These are phyloP conservation scores for Brettanomyces anomalus DNA, from an alignment of 805 yeast genomes.

Conservation along the genomic window DNA sequence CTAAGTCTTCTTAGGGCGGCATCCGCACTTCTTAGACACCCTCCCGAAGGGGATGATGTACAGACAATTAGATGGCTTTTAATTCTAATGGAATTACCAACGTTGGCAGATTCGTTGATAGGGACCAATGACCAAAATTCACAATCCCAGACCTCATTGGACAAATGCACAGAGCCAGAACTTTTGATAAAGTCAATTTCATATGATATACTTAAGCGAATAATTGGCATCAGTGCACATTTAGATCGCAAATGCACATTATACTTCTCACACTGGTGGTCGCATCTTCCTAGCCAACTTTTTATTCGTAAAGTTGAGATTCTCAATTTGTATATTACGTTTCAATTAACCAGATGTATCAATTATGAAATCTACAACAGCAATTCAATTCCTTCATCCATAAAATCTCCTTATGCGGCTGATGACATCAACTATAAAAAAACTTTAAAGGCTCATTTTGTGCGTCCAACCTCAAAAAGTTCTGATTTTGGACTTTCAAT, in stretches of 20 bases:
- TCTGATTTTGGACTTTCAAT: conserved; percentile 18
- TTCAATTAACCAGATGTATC: conserved; percentile 53
- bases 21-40: conserved; percentile 43
- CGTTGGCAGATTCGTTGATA: conserved; percentile 39
- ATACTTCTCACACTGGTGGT: conserved; percentile 45
- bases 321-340: conserved; percentile 69
- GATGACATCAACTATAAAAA: conserved; percentile 25
- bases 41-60: conserved; percentile 33
- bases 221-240: conserved; percentile 59
- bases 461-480: conserved; percentile 18
- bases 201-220: conserved; percentile 62
- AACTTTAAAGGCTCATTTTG: conserved; percentile 15
- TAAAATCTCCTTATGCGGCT: conserved; percentile 8
- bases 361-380: conserved; percentile 23
- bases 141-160: neutral
- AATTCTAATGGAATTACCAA: conserved; percentile 63
- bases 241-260: conserved; percentile 30
- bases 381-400: conserved; percentile 13
- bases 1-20: conserved; percentile 45
- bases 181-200: conserved; percentile 47
- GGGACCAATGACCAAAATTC: conserved; percentile 12
- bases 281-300: conserved; percentile 31
- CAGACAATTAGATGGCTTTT: conserved; percentile 48
- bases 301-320: conserved; percentile 53
- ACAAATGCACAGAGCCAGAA: conserved; percentile 8